Conservation (phyloP, 495 filamentous ascomycete species). For the Talaromyces trachyspermus region DNA sequence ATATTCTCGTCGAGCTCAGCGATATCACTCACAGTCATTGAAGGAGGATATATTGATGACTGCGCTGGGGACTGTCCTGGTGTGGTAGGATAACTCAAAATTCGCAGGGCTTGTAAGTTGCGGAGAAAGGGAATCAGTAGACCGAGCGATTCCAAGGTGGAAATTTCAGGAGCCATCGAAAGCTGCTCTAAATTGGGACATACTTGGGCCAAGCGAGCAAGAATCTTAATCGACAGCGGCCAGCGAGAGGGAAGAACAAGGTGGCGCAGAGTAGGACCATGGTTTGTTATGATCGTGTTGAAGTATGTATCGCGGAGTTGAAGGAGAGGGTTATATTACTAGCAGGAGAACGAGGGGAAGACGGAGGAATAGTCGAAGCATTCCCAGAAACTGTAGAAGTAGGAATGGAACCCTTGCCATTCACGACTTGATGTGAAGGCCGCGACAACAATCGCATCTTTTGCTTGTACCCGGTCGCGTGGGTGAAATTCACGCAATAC, state of each 20-base stretch:
- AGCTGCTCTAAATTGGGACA: conserved; percentile 57
- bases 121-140: conserved; percentile 43
- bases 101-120: conserved; percentile 34
- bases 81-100: conserved; percentile 31
- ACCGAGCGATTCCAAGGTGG: conserved; percentile 34
- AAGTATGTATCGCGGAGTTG: conserved; percentile 38
- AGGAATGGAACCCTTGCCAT: conserved; percentile 13
- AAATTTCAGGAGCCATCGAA: conserved; percentile 37
- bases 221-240: conserved; percentile 39
- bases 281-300: conserved; percentile 35
- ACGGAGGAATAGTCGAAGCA: not conserved
- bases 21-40: conserved; percentile 7
- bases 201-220: conserved; percentile 43
- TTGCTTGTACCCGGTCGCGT: not conserved
- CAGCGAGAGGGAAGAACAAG: conserved; percentile 52
- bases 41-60: no score
- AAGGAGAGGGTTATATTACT: conserved; percentile 17
- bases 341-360: conserved; percentile 19
- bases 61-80: not conserved
- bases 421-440: conserved; percentile 14
- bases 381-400: not conserved
- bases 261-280: conserved; percentile 45
- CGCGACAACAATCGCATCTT: not conserved
- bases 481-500: conserved; percentile 37
- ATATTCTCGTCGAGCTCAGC: conserved; percentile 33